A percentile compares a stretch with the other conserved stretches of the same genome.
These are phyloP conservation scores for Hygrocybe punicea DNA, from an alignment of 768 basidiomycete genomes.

Conservation along the genomic window DNA sequence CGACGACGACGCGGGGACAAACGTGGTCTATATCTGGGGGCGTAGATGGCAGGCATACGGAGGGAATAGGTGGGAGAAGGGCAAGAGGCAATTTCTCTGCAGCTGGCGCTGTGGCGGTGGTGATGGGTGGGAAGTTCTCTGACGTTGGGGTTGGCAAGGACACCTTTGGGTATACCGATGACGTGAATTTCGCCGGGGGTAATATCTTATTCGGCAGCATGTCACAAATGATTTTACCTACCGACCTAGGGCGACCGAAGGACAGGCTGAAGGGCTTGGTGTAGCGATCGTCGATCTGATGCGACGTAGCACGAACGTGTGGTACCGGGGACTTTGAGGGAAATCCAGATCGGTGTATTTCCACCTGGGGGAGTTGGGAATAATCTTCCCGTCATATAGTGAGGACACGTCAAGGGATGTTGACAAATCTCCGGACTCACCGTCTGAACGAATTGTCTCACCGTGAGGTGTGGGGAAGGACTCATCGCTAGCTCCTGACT, in stretches of 20 bases:
- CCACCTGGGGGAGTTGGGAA: too few relatives aligned
- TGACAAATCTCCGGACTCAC: neutral
- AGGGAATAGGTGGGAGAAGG: neutral
- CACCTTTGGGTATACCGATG: neutral
- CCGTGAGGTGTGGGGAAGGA: neutral
- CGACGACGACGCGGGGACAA: conserved; percentile 59
- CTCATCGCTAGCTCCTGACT: neutral
- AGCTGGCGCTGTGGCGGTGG: conserved; percentile 21
- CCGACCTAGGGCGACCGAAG: conserved; percentile 8
- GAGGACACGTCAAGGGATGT: neutral
- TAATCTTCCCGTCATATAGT: too few relatives aligned
- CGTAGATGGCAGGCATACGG: neutral
- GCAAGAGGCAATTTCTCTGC: conserved; percentile 21
- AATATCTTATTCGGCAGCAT: conserved; percentile 46
- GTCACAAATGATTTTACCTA: conserved; percentile 49
- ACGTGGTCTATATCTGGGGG: conserved; percentile 8
- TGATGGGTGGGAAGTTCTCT: conserved; percentile 10
- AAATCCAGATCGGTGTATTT: conserved; percentile 1
- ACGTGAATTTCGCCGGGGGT: conserved; percentile 12
- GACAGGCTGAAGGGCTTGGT: neutral
- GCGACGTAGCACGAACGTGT: neutral
- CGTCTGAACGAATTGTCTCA: neutral
- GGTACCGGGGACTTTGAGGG: neutral
- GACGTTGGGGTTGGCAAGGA: conserved; percentile 11
- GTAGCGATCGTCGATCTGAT: neutral